Percentiles rank a stretch among this genome's conserved stretches.
These are phyloP conservation scores for Magnolia changhungtana DNA, from an alignment of 164 flowering plant species.

Conservation along the genomic window DNA sequence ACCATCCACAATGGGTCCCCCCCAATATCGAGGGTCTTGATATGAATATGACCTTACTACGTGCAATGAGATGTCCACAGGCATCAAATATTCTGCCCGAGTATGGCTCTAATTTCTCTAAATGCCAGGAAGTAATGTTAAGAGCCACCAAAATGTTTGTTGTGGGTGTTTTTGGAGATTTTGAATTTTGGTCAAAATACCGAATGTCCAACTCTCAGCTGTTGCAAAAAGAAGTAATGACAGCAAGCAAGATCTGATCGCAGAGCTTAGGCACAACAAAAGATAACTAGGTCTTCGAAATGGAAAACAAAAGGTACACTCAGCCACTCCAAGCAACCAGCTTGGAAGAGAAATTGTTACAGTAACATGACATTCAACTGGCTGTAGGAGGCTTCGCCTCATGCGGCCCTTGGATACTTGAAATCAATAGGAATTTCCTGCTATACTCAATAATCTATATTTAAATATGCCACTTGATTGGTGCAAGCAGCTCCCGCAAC, in stretches of 20 bases:
- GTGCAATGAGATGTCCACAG: no score
- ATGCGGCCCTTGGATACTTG: neutral
- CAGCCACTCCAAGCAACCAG: neutral
- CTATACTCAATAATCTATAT: neutral
- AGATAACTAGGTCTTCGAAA: neutral
- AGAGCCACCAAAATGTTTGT: no score
- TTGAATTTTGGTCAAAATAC: no score
- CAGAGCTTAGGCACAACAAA: neutral
- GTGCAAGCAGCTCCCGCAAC: neutral
- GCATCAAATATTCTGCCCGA: no score
- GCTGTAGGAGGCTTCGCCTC: slow-evolving; percentile 9
- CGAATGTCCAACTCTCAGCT: no score
- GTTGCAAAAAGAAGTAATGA: neutral
- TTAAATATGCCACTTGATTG: neutral
- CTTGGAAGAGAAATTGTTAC: neutral
- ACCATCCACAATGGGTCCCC: no score
- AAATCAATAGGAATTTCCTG: neutral
- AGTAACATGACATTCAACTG: neutral
- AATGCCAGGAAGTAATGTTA: no score
- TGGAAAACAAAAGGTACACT: neutral
- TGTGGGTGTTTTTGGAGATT: no score
- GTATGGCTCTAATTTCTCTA: no score
- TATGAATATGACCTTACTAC: no score
- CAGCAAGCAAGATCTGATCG: neutral
- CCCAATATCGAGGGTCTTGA: no score